These are phyloP conservation scores for Globisporangium iwayamae DNA, from an alignment of 352 stramenopile species.

Conservation along the genomic window DNA sequence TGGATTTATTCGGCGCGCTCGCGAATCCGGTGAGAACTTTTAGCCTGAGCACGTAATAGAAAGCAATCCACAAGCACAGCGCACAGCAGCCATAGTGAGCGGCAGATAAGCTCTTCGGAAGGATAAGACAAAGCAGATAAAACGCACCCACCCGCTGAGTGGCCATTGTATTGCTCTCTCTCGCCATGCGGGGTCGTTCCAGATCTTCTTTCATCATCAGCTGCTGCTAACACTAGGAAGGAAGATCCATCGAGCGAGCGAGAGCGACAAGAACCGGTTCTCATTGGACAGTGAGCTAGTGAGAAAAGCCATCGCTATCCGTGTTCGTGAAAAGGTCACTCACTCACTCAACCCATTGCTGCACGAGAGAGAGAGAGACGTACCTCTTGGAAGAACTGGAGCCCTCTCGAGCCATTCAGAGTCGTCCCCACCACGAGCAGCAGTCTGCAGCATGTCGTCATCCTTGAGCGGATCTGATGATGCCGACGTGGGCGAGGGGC, in stretches of 20 bases:
- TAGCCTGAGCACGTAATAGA: neutral
- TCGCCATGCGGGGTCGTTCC: neutral
- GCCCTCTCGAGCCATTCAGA: neutral
- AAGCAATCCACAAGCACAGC: neutral
- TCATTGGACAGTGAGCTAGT: neutral
- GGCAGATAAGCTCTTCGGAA: neutral
- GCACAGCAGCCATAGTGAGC: neutral
- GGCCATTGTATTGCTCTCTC: neutral
- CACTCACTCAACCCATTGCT: slow-evolving; percentile 2
- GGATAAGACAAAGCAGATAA: slow-evolving; percentile 6
- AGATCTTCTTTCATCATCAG: neutral
- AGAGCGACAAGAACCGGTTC: neutral
- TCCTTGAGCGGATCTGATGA: neutral
- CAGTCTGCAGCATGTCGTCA: neutral
- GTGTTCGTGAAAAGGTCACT: neutral
- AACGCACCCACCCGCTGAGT: neutral
- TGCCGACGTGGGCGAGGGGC: slow-evolving; percentile 17
- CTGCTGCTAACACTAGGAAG: neutral
- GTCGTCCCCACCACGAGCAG: neutral
- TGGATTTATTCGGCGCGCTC: neutral
- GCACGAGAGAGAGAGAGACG: slow-evolving; percentile 2
- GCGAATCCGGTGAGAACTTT: no score
- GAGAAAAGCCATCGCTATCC: neutral
- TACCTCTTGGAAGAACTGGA: slow-evolving; percentile 1
- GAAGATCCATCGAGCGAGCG: slow-evolving; percentile 4